Conservation (phyloP, 306 rosid species). For the Lithocarpus polystachyus region DNA sequence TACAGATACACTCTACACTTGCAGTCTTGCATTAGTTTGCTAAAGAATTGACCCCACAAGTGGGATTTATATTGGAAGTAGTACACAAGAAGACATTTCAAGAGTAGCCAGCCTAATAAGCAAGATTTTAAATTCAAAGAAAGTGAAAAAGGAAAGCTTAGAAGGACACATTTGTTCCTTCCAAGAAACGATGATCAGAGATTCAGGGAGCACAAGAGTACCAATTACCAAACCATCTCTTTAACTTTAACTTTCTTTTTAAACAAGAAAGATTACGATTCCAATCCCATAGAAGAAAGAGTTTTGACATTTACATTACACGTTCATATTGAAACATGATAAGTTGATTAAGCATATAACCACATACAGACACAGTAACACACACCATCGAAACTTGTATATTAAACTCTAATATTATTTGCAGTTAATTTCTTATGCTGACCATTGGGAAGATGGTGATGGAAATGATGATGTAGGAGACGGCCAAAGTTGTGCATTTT, state of each 20-base stretch:
- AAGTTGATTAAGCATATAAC: constrained; percentile 7
- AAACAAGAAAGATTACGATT: constrained; percentile 6
- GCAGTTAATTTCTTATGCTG: constrained; percentile 21
- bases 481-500: constrained; percentile 81
- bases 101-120: constrained; percentile 14
- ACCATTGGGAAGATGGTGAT: constrained; percentile 35
- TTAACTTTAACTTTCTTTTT: constrained; percentile 1
- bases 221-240: background rate
- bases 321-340: background rate
- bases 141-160: background rate
- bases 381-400: background rate
- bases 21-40: no score
- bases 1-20: no score
- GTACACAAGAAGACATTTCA: constrained; percentile 7
- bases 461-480: constrained; percentile 38
- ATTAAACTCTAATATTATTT: background rate
- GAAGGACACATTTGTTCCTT: background rate
- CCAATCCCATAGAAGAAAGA: background rate
- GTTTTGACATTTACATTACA: constrained; percentile 15
- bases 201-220: background rate
- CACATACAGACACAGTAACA: constrained; percentile 10
- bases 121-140: background rate
- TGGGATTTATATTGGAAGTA: constrained; percentile 4
- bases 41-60: constrained; percentile 1
- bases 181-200: background rate